Evolutionary conservation across 2,329 filamentous ascomycete species (phyloP).

Genomic region (Aspergillus floridensis): DNA sequence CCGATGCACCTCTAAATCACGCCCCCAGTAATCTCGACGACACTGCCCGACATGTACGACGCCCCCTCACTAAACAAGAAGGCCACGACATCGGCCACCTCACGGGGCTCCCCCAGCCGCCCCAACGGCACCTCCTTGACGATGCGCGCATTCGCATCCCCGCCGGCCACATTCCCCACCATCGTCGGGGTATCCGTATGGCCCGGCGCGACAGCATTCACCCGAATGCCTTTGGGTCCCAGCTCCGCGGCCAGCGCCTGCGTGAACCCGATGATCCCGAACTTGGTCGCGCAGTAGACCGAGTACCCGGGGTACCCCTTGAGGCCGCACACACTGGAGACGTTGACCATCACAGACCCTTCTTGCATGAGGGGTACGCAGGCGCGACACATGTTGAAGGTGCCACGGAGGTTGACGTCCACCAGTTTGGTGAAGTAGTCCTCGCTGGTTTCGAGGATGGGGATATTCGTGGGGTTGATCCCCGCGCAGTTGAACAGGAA

Average conservation of each 20-base stretch:
- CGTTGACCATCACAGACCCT: slow-evolving; percentile 39
- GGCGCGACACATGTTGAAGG: slow-evolving; percentile 46
- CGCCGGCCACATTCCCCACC: slow-evolving; percentile 50
- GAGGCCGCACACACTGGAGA: slow-evolving; percentile 37
- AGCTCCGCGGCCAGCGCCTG: slow-evolving; percentile 25
- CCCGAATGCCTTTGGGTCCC: slow-evolving; percentile 17
- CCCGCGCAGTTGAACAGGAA: slow-evolving; percentile 47
- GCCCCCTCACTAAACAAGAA: slow-evolving; percentile 49
- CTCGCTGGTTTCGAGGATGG: slow-evolving; percentile 43
- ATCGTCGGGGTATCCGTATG: slow-evolving; percentile 51
- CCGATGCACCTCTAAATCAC: not conserved
- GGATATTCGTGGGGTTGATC: slow-evolving; percentile 47
- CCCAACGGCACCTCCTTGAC: slow-evolving; percentile 29
- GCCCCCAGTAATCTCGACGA: slow-evolving; percentile 39
- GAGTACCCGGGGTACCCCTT: slow-evolving; percentile 21
- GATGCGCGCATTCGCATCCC: slow-evolving; percentile 39
- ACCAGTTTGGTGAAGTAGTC: slow-evolving; percentile 50
- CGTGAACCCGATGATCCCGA: slow-evolving; percentile 23
- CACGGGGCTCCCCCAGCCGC: slow-evolving; percentile 46
- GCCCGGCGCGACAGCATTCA: slow-evolving; percentile 30
- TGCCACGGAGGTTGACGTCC: slow-evolving; percentile 46
- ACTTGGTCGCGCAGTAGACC: slow-evolving; percentile 31
- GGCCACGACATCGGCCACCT: slow-evolving; percentile 51
- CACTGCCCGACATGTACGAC: slow-evolving; percentile 49
- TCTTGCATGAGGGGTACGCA: slow-evolving; percentile 39